Conservation (phyloP, 2,329 filamentous ascomycete genomes). For the Fusarium begoniae region DNA sequence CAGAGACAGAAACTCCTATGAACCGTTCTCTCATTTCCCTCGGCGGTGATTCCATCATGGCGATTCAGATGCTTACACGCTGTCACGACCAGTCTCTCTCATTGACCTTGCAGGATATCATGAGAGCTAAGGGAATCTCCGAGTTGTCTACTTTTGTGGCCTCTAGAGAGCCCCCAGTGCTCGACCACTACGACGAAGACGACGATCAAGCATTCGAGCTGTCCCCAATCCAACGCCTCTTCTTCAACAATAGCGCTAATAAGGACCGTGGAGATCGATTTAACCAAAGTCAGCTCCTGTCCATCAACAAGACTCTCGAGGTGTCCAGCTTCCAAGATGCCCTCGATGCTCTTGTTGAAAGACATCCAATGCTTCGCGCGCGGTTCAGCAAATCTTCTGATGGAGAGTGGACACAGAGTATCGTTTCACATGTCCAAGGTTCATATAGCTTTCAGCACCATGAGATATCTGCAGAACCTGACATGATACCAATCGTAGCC, state of each 20-base stretch:
- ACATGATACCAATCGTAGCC: neutral
- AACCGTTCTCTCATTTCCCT: slow-evolving; percentile 51
- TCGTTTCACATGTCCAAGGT: slow-evolving; percentile 18
- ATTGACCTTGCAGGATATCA: slow-evolving; percentile 47
- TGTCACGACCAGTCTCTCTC: slow-evolving; percentile 44
- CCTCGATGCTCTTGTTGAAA: slow-evolving; percentile 39
- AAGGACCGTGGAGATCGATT: slow-evolving; percentile 47
- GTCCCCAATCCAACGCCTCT: slow-evolving; percentile 56
- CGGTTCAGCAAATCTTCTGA: slow-evolving; percentile 37
- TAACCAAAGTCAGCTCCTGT: slow-evolving; percentile 56
- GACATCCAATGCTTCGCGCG: slow-evolving; percentile 50
- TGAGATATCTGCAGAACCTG: slow-evolving; percentile 4
- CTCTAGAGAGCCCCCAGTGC: neutral
- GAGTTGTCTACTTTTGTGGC: slow-evolving; percentile 34
- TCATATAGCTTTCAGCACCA: slow-evolving; percentile 36
- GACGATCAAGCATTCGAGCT: slow-evolving; percentile 45
- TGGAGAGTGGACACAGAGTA: slow-evolving; percentile 37
- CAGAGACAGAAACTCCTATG: slow-evolving; percentile 40
- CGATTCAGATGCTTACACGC: slow-evolving; percentile 55
- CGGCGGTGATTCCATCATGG: slow-evolving; percentile 56
- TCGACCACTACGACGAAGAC: neutral
- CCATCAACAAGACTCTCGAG: slow-evolving; percentile 36
- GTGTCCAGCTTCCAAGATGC: slow-evolving; percentile 28
- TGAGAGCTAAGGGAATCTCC: slow-evolving; percentile 43
- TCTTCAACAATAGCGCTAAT: slow-evolving; percentile 47